A percentile compares a stretch with the other conserved stretches of the same genome.
phyloP scores from a whole-genome alignment of 148 eudicot genomes.

The Persicaria tinctoria region DNA sequence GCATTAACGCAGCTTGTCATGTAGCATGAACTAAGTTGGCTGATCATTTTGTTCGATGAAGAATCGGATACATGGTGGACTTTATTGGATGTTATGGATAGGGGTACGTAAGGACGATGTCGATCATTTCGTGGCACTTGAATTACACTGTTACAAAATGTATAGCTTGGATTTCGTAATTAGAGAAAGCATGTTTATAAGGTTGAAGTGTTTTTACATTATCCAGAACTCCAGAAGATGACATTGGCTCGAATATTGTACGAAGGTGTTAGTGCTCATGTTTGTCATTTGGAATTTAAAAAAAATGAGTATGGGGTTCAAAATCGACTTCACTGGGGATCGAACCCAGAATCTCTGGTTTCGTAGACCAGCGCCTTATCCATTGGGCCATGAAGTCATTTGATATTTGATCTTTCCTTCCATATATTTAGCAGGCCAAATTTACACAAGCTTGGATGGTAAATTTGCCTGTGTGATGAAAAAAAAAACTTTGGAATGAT shows the following conservation, averaged over 20 bases:
- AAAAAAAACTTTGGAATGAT: no score
- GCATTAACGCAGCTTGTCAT: neutral
- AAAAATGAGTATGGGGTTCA: no score
- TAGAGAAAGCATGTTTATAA: no score
- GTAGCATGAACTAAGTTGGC: neutral
- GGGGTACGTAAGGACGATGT: constrained; percentile 10
- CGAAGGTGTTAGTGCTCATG: no score
- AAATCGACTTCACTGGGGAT: constrained; percentile 67
- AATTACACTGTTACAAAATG: neutral
- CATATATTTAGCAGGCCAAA: no score
- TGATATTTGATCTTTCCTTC: neutral
- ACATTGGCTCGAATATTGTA: no score
- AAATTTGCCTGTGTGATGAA: no score
- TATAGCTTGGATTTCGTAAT: neutral
- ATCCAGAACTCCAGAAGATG: no score
- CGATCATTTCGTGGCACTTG: neutral
- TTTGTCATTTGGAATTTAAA: no score
- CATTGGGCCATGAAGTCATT: constrained; percentile 62
- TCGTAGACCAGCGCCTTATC: constrained; percentile 96
- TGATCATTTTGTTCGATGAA: neutral
- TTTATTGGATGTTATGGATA: neutral
- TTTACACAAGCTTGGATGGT: no score
- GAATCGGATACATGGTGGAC: neutral
- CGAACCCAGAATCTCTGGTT: constrained; percentile 97
- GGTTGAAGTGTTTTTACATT: no score